phyloP scores from a whole-genome alignment of 2,329 filamentous ascomycete genomes.

The Bisporella sp. region DNA sequence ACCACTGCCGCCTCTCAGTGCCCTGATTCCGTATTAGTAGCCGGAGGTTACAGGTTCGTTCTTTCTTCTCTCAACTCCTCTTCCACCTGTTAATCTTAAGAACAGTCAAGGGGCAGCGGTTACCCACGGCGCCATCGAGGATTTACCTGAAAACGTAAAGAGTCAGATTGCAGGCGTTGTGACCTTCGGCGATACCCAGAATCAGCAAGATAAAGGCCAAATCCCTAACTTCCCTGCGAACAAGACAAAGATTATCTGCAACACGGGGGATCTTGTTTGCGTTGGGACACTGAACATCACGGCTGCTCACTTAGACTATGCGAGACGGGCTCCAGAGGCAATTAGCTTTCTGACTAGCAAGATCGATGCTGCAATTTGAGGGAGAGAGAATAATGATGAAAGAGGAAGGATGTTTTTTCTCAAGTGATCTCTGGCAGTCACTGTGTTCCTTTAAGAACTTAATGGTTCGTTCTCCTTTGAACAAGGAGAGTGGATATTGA shows the following conservation, averaged over 20 bases:
- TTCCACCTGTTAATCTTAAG: too few species aligned
- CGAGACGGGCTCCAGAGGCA: conserved; percentile 24
- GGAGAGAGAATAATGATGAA: too few species aligned
- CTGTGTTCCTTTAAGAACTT: too few species aligned
- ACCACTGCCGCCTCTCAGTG: conserved; percentile 25
- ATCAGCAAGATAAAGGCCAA: conserved; percentile 26
- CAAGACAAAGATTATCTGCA: conserved; percentile 37
- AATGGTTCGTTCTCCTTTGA: too few species aligned
- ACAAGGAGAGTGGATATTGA: too few species aligned
- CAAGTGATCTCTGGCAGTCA: too few species aligned
- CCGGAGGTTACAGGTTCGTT: conserved; percentile 26
- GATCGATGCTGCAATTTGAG: too few species aligned
- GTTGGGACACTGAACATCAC: conserved; percentile 33
- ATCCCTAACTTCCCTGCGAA: conserved; percentile 27
- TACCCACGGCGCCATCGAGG: conserved; percentile 30
- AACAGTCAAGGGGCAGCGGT: conserved; percentile 33
- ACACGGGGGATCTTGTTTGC: conserved; percentile 41
- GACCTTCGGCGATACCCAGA: conserved; percentile 33
- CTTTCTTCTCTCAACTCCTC: too few species aligned
- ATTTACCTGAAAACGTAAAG: conserved; percentile 18
- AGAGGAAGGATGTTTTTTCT: too few species aligned
- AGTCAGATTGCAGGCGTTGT: conserved; percentile 29
- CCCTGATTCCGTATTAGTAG: conserved; percentile 28
- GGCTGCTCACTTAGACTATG: conserved; percentile 32
- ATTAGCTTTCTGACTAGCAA: conserved; percentile 23